These are phyloP conservation scores for Arachnopeziza araneosa DNA, from an alignment of 2,329 filamentous ascomycete species.

Conservation along the genomic window DNA sequence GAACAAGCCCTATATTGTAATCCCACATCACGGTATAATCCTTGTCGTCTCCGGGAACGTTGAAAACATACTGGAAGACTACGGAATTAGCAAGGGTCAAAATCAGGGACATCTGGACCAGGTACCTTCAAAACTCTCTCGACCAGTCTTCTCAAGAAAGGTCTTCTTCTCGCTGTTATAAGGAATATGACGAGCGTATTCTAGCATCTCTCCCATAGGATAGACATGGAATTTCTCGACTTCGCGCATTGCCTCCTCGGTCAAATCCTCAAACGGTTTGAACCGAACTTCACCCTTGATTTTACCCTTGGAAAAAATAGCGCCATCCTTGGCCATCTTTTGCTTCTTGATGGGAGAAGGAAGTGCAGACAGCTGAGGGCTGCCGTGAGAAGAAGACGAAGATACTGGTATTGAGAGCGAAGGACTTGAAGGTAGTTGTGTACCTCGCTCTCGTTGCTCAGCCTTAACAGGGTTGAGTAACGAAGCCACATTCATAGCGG, in stretches of 20 bases:
- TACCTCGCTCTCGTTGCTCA: slow-evolving; percentile 32
- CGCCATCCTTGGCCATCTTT: slow-evolving; percentile 61
- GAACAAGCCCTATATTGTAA: slow-evolving; percentile 88
- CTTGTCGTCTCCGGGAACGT: slow-evolving; percentile 58
- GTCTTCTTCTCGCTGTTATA: slow-evolving; percentile 94
- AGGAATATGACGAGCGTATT: slow-evolving; percentile 71
- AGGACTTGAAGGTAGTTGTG: slow-evolving; percentile 39
- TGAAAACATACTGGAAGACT: slow-evolving; percentile 86
- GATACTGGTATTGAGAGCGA: slow-evolving; percentile 20
- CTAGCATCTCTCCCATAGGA: slow-evolving; percentile 57
- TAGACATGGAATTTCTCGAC: slow-evolving; percentile 61
- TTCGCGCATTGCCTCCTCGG: slow-evolving; percentile 49
- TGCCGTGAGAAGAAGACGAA: slow-evolving; percentile 24
- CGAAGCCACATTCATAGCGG: slow-evolving; percentile 57
- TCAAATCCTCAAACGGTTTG: slow-evolving; percentile 63
- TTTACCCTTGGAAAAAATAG: slow-evolving; percentile 55
- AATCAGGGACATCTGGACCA: slow-evolving; percentile 1
- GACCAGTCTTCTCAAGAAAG: slow-evolving; percentile 78
- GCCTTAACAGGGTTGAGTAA: slow-evolving; percentile 55
- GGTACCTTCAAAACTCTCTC: slow-evolving; percentile 81
- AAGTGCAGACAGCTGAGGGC: slow-evolving; percentile 22
- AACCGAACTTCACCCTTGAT: slow-evolving; percentile 66
- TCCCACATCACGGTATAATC: slow-evolving; percentile 89
- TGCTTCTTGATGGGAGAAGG: slow-evolving; percentile 37
- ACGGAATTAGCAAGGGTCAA: slow-evolving; percentile 18